Percentiles rank a stretch among this genome's conserved stretches.
phyloP scores from a whole-genome alignment of 305 asterid genomes.

The Fraxinus velutina region DNA sequence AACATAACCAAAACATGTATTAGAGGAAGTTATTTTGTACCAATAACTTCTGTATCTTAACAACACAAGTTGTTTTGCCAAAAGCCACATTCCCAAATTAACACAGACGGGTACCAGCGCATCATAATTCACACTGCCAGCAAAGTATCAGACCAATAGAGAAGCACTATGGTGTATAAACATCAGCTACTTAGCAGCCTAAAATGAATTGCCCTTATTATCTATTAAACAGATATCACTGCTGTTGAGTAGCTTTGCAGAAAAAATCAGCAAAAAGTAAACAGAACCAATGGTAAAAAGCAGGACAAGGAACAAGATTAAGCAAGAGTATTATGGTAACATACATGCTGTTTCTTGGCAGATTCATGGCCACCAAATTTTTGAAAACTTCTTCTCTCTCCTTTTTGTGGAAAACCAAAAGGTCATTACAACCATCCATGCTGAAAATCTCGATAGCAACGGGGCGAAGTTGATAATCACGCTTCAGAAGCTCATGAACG shows the following conservation, averaged over 20 bases:
- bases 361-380: constrained; percentile 93
- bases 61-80: neutral
- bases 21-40: neutral
- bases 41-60: neutral
- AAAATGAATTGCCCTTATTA: constrained; percentile 9
- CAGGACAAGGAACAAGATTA: constrained; percentile 9
- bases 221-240: constrained; percentile 2
- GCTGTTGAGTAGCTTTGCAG: neutral
- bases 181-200: constrained; percentile 8
- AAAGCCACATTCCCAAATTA: neutral
- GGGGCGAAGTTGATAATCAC: constrained; percentile 99
- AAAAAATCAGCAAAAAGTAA: constrained; percentile 6
- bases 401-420: constrained; percentile 93
- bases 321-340: constrained; percentile 33
- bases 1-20: neutral
- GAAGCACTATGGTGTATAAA: neutral
- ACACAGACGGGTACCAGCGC: neutral
- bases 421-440: constrained; percentile 99
- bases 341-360: constrained; percentile 99
- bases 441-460: constrained; percentile 98
- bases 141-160: constrained; percentile 1
- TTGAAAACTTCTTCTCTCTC: constrained; percentile 97
- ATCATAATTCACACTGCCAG: neutral
- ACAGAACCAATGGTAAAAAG: constrained; percentile 11
- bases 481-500: constrained; percentile 96